Evolutionary conservation across 257 asterid genomes (phyloP), one percentile per base, ranked within the genome.

Genomic region (Plectranthus barbatus): DNA sequence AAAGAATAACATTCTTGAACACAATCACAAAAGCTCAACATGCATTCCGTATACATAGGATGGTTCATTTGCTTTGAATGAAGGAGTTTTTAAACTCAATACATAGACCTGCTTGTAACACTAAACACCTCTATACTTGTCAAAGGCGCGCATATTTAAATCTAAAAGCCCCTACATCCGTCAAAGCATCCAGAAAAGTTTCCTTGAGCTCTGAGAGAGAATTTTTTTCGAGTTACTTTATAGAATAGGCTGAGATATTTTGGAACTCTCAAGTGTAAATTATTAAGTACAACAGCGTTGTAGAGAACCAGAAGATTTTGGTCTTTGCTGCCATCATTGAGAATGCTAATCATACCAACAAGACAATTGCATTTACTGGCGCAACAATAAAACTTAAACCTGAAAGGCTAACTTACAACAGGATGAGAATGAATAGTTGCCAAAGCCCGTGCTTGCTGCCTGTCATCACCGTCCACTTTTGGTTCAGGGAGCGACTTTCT

Each of bases 341-440:
- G 5, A 29, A 67, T 10, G 9, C 37, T 14, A 20, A 52, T 36
- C 57, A 23, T 12, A 24, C 41, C 13, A 29, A 37, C n/a, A 37
- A 9, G 42, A 58, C 34, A 57, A 31, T 45, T 23, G 23, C 1
- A 2, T 29, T 56, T 7, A 45, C 15, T 17, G 24, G 3, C 58
- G 13, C 21, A 11, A 21, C 45, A 66, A 24, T 3, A 9, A 39
- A 66, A 60, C 8, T 14, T 49, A 46, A 64, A 56, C 59, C 54
- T 46, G 33, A 34, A 62, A 44, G 48, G 60, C n/a, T 51, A 69
- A 47, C 96, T 58, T 73, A 88, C 98, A 42, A 91, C 98, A 56
- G 98, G 98, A 77, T 91, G 98, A 72, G 98, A 91, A 78, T 91
- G 86, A 70, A 83, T 75, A 9, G 84, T 88, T 58, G 95, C 96